A percentile compares a stretch with the other conserved stretches of the same genome.
These are phyloP conservation scores for Salix brachista DNA, from an alignment of 345 rosid genomes.

Conservation along the genomic window DNA sequence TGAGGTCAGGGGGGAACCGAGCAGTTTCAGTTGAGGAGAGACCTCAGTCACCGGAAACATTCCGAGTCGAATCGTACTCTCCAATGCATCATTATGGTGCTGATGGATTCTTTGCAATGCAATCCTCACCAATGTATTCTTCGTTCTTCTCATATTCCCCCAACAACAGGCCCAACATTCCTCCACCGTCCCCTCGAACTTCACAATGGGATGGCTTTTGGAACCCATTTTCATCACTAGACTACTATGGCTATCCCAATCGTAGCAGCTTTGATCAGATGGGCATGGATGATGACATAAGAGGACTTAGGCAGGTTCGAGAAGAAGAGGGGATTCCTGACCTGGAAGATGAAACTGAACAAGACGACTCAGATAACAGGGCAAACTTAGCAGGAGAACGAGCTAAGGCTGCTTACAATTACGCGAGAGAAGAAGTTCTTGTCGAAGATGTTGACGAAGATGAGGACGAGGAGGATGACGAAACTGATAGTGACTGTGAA, in stretches of 20 bases:
- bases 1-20: slow-evolving; percentile 61
- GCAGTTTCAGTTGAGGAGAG: slow-evolving; percentile 75
- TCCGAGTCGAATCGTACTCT: slow-evolving; percentile 53
- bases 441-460: slow-evolving; percentile 71
- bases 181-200: slow-evolving; percentile 82
- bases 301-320: slow-evolving; percentile 81
- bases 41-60: slow-evolving; percentile 71
- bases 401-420: slow-evolving; percentile 26
- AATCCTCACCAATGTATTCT: slow-evolving; percentile 46
- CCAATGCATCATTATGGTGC: slow-evolving; percentile 47
- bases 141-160: slow-evolving; percentile 44
- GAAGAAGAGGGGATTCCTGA: slow-evolving; percentile 98
- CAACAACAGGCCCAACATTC: slow-evolving; percentile 50
- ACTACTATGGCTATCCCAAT: slow-evolving; percentile 65
- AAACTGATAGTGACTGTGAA: slow-evolving; percentile 37
- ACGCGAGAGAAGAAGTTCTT: slow-evolving; percentile 55
- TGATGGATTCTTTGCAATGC: slow-evolving; percentile 63
- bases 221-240: slow-evolving; percentile 93
- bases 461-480: slow-evolving; percentile 41
- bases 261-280: slow-evolving; percentile 54
- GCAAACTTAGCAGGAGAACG: slow-evolving; percentile 30
- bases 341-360: slow-evolving; percentile 68
- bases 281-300: slow-evolving; percentile 64
- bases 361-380: slow-evolving; percentile 42
- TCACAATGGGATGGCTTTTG: slow-evolving; percentile 96